These are phyloP conservation scores for Crithidia mellificae DNA, from an alignment of 208 protist species.

Conservation along the genomic window DNA sequence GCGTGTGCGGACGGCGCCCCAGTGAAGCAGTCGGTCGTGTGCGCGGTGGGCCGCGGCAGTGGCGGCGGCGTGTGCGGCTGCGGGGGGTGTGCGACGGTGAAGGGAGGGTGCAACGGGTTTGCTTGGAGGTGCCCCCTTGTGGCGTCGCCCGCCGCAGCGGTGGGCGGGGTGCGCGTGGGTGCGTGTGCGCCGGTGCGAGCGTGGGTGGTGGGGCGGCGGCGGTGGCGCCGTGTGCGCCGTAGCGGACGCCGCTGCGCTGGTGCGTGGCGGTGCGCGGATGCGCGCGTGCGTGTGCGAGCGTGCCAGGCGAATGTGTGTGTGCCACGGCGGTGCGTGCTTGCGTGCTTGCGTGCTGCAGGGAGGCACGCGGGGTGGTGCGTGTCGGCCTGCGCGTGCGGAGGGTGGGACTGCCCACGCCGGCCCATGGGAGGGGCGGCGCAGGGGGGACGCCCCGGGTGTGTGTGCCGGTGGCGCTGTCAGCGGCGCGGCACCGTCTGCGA, in stretches of 20 bases:
- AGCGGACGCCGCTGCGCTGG: constrained; percentile 11
- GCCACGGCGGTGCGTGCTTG: constrained; percentile 9
- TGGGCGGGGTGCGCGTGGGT: constrained; percentile 14
- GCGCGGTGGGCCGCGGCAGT: constrained; percentile 15
- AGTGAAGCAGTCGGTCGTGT: constrained; percentile 31
- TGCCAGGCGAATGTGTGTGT: background rate
- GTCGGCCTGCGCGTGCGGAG: constrained; percentile 22
- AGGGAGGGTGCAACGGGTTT: constrained; percentile 50
- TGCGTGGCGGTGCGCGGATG: constrained; percentile 9
- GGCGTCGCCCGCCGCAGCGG: constrained; percentile 22
- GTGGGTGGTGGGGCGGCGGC: too few species aligned
- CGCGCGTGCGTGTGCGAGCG: constrained; percentile 12
- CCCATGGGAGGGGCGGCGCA: constrained; percentile 10
- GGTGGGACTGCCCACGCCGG: constrained; percentile 19
- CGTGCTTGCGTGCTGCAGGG: constrained; percentile 2
- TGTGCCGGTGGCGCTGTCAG: constrained; percentile 29
- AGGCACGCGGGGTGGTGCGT: constrained; percentile 5
- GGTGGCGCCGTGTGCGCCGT: background rate
- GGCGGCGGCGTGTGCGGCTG: constrained; percentile 22
- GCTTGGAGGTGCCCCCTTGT: constrained; percentile 32
- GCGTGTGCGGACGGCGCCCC: constrained; percentile 26
- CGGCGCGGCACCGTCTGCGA: constrained; percentile 30
- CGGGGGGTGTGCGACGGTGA: constrained; percentile 14
- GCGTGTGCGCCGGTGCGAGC: constrained; percentile 19
- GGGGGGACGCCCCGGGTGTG: constrained; percentile 15